phyloP scores from a whole-genome alignment of 805 yeast species.

The Geotrichum ghanense region DNA sequence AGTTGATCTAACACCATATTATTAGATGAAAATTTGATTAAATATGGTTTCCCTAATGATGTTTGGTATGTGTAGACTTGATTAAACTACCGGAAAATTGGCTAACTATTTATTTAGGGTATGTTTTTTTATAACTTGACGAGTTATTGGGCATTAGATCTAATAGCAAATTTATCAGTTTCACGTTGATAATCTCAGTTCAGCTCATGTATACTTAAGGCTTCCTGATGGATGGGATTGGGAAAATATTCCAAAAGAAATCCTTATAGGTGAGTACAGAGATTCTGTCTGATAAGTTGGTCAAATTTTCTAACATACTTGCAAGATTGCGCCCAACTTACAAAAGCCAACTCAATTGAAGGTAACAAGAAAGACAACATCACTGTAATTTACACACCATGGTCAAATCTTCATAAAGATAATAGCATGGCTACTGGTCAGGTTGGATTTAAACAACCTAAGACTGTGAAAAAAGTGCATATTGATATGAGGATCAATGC shows the following conservation, averaged over 20 bases:
- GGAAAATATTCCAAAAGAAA: conserved; percentile 39
- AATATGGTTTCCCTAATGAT: conserved; percentile 52
- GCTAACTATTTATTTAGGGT: neutral
- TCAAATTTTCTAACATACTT: neutral
- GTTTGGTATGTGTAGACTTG: conserved; percentile 37
- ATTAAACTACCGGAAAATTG: neutral
- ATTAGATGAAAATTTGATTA: conserved; percentile 41
- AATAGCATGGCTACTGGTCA: conserved; percentile 72
- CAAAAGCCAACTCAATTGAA: conserved; percentile 66
- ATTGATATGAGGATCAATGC: conserved; percentile 48
- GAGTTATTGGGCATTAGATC: neutral
- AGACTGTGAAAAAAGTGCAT: conserved; percentile 39
- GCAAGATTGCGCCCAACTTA: conserved; percentile 51
- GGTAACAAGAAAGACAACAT: conserved; percentile 61
- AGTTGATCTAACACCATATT: too few species aligned
- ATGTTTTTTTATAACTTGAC: neutral
- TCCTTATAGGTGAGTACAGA: conserved; percentile 31
- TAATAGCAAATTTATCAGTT: conserved; percentile 27
- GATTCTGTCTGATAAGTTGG: too few species aligned
- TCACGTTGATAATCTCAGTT: conserved; percentile 65
- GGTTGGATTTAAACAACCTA: conserved; percentile 56
- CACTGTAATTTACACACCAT: conserved; percentile 62
- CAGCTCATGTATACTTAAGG: conserved; percentile 67
- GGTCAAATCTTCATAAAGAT: conserved; percentile 53
- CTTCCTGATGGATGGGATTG: conserved; percentile 34